Evolutionary conservation across 345 rosid genomes (phyloP).

Genomic region (Geranium rotundifolium): DNA sequence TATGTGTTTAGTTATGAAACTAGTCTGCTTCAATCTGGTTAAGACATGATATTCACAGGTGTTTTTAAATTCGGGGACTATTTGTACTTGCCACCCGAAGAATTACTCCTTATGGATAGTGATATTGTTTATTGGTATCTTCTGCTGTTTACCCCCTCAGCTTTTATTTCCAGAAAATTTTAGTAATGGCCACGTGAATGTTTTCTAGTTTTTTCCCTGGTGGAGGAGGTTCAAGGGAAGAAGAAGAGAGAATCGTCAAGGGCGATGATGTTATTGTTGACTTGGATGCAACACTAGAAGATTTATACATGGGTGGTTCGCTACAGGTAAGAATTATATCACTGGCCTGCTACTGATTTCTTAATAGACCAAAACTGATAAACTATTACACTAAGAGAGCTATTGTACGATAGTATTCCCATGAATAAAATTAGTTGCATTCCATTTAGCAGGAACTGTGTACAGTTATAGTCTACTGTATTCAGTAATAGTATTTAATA

Average conservation of each 20-base stretch:
- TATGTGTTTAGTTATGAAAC: not conserved
- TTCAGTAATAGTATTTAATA: not conserved
- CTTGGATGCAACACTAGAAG: constrained; percentile 86
- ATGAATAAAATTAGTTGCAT: too few relatives aligned
- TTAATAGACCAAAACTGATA: not conserved
- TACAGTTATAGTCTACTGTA: not conserved
- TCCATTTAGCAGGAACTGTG: not conserved
- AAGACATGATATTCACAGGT: not conserved
- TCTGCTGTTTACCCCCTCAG: not conserved
- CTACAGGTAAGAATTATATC: constrained; percentile 45
- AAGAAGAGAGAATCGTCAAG: constrained; percentile 79
- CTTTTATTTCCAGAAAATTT: not conserved
- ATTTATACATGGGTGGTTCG: constrained; percentile 95
- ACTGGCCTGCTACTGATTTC: not conserved
- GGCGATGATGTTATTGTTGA: constrained; percentile 98
- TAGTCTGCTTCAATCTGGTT: not conserved
- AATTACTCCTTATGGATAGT: not conserved
- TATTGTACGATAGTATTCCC: not conserved
- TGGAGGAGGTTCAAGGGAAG: constrained; percentile 83
- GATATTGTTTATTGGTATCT: not conserved
- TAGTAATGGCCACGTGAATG: not conserved
- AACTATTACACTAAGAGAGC: not conserved
- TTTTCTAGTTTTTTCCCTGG: constrained; percentile 70
- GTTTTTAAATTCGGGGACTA: not conserved
- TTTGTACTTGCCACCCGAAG: not conserved